These are phyloP conservation scores for Sporothrix luriei DNA, from an alignment of 2,329 filamentous ascomycete species.

Conservation along the genomic window DNA sequence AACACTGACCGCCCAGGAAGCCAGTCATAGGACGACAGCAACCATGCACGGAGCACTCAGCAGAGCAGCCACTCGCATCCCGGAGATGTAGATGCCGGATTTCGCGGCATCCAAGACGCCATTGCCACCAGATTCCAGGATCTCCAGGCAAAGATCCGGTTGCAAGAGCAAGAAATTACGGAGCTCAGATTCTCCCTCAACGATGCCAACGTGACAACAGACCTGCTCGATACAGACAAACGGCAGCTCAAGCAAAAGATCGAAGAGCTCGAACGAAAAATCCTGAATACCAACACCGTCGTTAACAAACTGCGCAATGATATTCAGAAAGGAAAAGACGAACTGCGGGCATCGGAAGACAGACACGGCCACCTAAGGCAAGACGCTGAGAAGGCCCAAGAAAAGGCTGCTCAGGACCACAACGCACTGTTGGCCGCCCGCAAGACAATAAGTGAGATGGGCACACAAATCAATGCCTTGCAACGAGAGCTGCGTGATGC, in stretches of 20 bases:
- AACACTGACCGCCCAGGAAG: background rate
- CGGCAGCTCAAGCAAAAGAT: slow-evolving; percentile 31
- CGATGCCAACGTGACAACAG: slow-evolving; percentile 25
- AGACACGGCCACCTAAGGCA: slow-evolving; percentile 51
- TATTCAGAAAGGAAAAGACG: slow-evolving; percentile 43
- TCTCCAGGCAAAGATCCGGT: slow-evolving; percentile 26
- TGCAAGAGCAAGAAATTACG: slow-evolving; percentile 30
- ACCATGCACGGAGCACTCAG: background rate
- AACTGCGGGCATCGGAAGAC: slow-evolving; percentile 50
- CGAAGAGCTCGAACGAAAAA: slow-evolving; percentile 38
- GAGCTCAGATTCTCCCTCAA: slow-evolving; percentile 32
- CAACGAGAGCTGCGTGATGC: slow-evolving; percentile 40
- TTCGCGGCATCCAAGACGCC: slow-evolving; percentile 30
- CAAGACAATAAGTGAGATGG: slow-evolving; percentile 43
- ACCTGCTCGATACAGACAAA: slow-evolving; percentile 32
- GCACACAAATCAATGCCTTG: slow-evolving; percentile 42
- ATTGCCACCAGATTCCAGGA: slow-evolving; percentile 30
- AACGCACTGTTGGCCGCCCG: slow-evolving; percentile 41
- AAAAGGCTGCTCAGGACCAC: slow-evolving; percentile 35
- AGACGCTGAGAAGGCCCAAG: slow-evolving; percentile 21
- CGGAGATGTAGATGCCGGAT: background rate
- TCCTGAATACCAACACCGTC: slow-evolving; percentile 40
- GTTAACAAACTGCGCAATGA: slow-evolving; percentile 44
- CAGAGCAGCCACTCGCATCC: background rate
- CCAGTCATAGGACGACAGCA: slow-evolving; percentile 1